Evolutionary conservation across 148 eudicot species (phyloP).

Genomic region (Diospyros kaki): DNA sequence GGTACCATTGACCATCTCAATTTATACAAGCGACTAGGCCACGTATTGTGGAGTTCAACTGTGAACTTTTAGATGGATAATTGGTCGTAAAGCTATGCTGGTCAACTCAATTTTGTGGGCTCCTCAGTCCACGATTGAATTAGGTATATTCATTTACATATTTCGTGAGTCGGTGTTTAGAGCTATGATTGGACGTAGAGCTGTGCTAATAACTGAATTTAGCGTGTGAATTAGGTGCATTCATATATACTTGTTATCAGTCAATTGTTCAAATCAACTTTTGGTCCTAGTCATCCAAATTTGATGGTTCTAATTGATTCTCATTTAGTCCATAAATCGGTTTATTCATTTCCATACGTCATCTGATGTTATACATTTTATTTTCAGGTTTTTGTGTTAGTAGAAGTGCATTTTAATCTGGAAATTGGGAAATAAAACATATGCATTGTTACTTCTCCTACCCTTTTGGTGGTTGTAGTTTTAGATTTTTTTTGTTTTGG

Average conservation of each 20-base stretch:
- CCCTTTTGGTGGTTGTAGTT: constrained; percentile 5
- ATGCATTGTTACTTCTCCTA: not conserved
- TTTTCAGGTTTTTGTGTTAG: not conserved
- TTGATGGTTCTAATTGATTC: not conserved
- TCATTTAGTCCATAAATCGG: not conserved
- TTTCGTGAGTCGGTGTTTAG: too few relatives aligned
- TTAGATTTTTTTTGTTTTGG: constrained; percentile 18
- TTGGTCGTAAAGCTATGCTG: not conserved
- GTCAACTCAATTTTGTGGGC: not conserved
- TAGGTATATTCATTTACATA: too few relatives aligned
- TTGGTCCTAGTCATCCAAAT: too few relatives aligned
- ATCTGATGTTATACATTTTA: not conserved
- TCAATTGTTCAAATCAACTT: too few relatives aligned
- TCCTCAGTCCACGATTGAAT: not conserved
- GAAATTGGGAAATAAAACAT: not conserved
- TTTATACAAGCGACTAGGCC: not conserved
- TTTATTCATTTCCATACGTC: too few relatives aligned
- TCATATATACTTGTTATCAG: too few relatives aligned
- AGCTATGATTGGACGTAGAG: too few relatives aligned
- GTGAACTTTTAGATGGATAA: not conserved
- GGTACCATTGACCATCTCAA: constrained; percentile 33
- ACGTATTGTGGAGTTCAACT: not conserved
- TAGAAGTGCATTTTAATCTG: not conserved
- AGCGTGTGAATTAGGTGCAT: too few relatives aligned
- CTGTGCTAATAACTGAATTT: too few relatives aligned